phyloP scores from a whole-genome alignment of 192 early-diverging fungal genomes.

The Coemansia aciculifera region DNA sequence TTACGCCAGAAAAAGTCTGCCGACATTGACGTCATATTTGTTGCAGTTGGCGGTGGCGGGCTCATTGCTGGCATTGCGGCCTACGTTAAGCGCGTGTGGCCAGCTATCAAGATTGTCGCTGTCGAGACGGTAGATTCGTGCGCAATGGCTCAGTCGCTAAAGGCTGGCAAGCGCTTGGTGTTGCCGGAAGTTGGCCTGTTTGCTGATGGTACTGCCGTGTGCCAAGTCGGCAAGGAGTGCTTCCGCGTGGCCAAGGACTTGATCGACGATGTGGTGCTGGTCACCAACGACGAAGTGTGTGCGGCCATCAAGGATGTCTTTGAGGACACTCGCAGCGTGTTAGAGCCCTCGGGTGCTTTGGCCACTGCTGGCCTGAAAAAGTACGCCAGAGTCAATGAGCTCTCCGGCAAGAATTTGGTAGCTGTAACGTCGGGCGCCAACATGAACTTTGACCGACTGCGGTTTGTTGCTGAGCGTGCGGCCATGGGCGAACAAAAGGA shows the following conservation, averaged over 20 bases:
- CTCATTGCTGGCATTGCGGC: conserved; percentile 88
- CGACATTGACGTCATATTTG: conserved; percentile 87
- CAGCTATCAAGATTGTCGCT: conserved; percentile 86
- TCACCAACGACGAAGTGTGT: conserved; percentile 95
- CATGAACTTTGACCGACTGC: conserved; percentile 98
- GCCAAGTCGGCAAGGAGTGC: conserved; percentile 84
- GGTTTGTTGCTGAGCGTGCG: conserved; percentile 96
- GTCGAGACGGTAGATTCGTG: conserved; percentile 90
- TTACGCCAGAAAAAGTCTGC: conserved; percentile 60
- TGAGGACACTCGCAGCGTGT: conserved; percentile 90
- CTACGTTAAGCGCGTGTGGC: conserved; percentile 90
- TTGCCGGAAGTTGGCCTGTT: conserved; percentile 89
- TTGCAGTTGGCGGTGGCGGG: conserved; percentile 93
- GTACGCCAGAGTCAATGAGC: conserved; percentile 63
- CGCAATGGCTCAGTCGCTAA: conserved; percentile 82
- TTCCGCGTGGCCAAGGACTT: conserved; percentile 77
- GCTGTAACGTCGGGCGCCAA: conserved; percentile 92
- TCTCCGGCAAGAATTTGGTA: conserved; percentile 63
- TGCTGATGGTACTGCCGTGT: conserved; percentile 96
- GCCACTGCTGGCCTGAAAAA: conserved; percentile 86
- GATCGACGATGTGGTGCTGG: conserved; percentile 89
- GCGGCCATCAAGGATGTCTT: conserved; percentile 88
- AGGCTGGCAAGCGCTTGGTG: conserved; percentile 61
- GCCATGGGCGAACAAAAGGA: conserved; percentile 91
- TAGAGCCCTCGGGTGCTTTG: conserved; percentile 95